phyloP scores from a whole-genome alignment of 2,329 filamentous ascomycete genomes.

The Exophiala bonariae region DNA sequence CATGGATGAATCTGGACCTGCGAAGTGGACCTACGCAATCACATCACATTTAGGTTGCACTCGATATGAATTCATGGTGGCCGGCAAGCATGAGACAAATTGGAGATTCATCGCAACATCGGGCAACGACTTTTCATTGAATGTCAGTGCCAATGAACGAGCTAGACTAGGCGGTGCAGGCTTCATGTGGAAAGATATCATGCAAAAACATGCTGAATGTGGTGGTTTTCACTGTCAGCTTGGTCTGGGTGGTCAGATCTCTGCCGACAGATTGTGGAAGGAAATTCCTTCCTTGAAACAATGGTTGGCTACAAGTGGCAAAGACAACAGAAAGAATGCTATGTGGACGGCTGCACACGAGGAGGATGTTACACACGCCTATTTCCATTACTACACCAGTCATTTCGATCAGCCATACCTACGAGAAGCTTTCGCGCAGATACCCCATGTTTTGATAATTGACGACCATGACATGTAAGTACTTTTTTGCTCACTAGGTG shows the following conservation, averaged over 20 bases:
- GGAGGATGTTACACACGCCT: conserved; percentile 92
- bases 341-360: conserved; percentile 93
- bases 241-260: conserved; percentile 91
- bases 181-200: conserved; percentile 98
- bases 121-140: conserved; percentile 90
- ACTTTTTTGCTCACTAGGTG: background rate
- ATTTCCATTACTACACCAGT: conserved; percentile 98
- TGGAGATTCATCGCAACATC: conserved; percentile 97
- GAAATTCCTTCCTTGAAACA: conserved; percentile 91
- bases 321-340: conserved; percentile 86
- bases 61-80: conserved; percentile 95
- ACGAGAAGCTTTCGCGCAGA: conserved; percentile 94
- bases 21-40: conserved; percentile 96
- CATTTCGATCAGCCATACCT: conserved; percentile 97
- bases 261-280: conserved; percentile 93
- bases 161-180: conserved; percentile 83
- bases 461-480: conserved; percentile 98
- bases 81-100: conserved; percentile 81
- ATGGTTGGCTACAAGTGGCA: conserved; percentile 89
- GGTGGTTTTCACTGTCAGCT: conserved; percentile 94
- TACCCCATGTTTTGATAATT: conserved; percentile 87
- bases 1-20: conserved; percentile 76
- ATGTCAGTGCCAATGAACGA: conserved; percentile 82
- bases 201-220: conserved; percentile 95
- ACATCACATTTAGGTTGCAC: conserved; percentile 96